phyloP scores from a whole-genome alignment of 1,284 basidiomycete genomes.

The Fomitopsis palustris region DNA sequence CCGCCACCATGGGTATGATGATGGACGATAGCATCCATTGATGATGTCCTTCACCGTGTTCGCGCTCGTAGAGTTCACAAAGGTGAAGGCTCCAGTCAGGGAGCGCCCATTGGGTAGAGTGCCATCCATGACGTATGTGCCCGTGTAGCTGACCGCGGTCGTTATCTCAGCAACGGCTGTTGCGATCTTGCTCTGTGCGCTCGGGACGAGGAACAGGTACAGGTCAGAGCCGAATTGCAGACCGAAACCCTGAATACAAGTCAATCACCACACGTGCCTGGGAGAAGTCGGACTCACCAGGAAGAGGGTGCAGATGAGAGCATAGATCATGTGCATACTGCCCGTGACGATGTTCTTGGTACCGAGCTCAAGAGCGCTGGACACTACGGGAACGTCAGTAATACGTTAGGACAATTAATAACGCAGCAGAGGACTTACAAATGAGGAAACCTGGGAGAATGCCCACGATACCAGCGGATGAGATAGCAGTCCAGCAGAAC shows the following conservation, averaged over 20 bases:
- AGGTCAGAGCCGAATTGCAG: slow-evolving; percentile 86
- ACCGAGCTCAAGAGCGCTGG: slow-evolving; percentile 82
- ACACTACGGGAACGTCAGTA: slow-evolving; percentile 44
- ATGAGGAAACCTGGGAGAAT: slow-evolving; percentile 84
- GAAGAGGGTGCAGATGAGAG: slow-evolving; percentile 85
- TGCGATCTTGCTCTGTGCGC: slow-evolving; percentile 50
- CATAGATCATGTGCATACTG: slow-evolving; percentile 88
- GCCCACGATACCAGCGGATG: slow-evolving; percentile 76
- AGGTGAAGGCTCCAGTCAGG: slow-evolving; percentile 71
- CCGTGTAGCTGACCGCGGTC: slow-evolving; percentile 51
- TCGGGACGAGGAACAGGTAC: slow-evolving; percentile 72
- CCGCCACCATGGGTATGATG: slow-evolving; percentile 70
- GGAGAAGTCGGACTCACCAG: slow-evolving; percentile 28
- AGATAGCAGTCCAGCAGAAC: slow-evolving; percentile 90
- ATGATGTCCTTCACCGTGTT: slow-evolving; percentile 43
- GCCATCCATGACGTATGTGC: slow-evolving; percentile 67
- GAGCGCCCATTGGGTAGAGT: slow-evolving; percentile 45
- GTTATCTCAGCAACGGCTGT: slow-evolving; percentile 48
- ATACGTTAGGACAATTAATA: not conserved
- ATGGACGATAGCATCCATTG: slow-evolving; percentile 68
- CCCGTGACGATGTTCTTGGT: slow-evolving; percentile 87
- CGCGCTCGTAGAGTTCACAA: slow-evolving; percentile 52
- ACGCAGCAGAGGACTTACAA: slow-evolving; percentile 42
- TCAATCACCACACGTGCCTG: too few species aligned
- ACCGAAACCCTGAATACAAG: slow-evolving; percentile 59